Evolutionary conservation across 2,329 filamentous ascomycete genomes (phyloP).

Genomic region (Diaporthe citriasiana): DNA sequence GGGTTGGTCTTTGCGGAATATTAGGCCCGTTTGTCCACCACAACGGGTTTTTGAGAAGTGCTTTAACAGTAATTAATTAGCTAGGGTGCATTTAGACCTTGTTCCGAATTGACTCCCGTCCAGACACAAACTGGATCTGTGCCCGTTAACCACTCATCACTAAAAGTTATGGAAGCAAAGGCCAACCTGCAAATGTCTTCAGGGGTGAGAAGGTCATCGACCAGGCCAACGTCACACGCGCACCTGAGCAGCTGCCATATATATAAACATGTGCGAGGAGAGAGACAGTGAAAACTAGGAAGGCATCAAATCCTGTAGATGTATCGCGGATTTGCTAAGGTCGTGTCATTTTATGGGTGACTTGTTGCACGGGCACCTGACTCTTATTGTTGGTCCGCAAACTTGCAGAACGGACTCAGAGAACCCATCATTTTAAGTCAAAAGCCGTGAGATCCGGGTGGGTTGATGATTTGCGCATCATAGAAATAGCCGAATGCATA

Average conservation of each 20-base stretch:
- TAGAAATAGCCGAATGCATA: conserved; percentile 2
- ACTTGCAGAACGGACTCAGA: neutral
- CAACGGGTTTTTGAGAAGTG: neutral
- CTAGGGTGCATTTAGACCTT: neutral
- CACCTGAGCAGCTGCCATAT: too few species aligned
- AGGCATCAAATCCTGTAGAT: neutral
- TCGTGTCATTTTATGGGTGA: neutral
- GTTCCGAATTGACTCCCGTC: too few species aligned
- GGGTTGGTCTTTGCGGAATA: neutral
- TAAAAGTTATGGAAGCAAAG: neutral
- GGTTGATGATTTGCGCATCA: neutral
- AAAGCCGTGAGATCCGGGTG: conserved; percentile 7
- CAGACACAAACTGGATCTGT: too few species aligned
- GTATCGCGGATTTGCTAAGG: neutral
- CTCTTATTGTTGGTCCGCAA: neutral
- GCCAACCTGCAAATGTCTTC: neutral
- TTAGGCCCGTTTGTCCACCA: neutral
- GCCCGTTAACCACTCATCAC: too few species aligned
- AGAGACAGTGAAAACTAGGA: neutral
- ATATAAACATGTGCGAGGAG: neutral
- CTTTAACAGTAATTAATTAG: neutral
- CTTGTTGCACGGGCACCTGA: neutral
- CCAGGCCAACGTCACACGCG: too few species aligned
- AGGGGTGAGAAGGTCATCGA: too few species aligned
- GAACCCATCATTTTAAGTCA: neutral